These are phyloP conservation scores for Domatiomyces catenatus DNA, from an alignment of 2,329 filamentous ascomycete species.

Conservation along the genomic window DNA sequence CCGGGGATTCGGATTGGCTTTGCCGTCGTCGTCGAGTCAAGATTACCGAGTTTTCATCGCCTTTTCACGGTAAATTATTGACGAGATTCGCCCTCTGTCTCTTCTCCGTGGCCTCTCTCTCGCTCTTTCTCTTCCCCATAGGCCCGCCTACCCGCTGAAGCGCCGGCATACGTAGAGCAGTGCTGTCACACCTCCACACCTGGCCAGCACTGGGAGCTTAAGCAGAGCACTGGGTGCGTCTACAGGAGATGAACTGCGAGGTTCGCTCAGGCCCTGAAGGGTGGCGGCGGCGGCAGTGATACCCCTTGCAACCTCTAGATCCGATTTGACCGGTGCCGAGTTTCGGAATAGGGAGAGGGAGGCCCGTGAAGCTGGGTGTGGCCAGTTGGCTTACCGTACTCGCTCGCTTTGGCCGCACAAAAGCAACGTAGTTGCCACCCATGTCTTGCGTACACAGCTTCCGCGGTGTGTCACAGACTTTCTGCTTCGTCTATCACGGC, in stretches of 20 bases:
- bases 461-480: not conserved
- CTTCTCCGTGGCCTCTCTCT: not conserved
- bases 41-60: not conserved
- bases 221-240: too few relatives aligned
- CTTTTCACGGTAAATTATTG: too few relatives aligned
- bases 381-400: not conserved
- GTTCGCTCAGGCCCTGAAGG: not conserved
- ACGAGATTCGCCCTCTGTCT: not conserved
- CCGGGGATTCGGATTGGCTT: constrained; percentile 1
- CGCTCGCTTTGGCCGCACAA: not conserved
- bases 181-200: too few relatives aligned
- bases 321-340: not conserved
- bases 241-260: not conserved
- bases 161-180: too few relatives aligned
- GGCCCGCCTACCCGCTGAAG: not conserved
- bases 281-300: too few relatives aligned
- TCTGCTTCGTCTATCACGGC: not conserved
- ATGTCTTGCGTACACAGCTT: not conserved
- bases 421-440: not conserved
- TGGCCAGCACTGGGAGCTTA: too few relatives aligned
- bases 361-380: not conserved
- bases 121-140: not conserved
- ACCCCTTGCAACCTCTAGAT: not conserved
- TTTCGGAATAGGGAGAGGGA: not conserved
- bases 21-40: not conserved